phyloP scores from a whole-genome alignment of 1,139 yeast species.

The Yamadazyma kanchanaburiensis region DNA sequence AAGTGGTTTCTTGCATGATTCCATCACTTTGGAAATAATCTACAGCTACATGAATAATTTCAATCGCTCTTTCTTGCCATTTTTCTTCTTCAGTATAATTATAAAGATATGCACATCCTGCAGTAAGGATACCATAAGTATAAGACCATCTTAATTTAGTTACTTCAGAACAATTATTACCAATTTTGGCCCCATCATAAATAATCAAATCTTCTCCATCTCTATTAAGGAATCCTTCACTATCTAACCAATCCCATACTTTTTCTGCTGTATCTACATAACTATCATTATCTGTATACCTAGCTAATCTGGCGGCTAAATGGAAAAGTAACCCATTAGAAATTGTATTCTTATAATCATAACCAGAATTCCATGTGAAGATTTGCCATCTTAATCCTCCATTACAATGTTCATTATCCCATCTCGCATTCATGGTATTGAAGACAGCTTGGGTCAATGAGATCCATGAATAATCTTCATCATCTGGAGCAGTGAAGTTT shows the following conservation, averaged over 20 bases:
- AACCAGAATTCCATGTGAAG: conserved; percentile 71
- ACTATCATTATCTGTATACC: conserved; percentile 61
- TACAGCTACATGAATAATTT: conserved; percentile 48
- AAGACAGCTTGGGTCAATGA: conserved; percentile 70
- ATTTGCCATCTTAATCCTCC: conserved; percentile 92
- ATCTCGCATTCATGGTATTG: conserved; percentile 71
- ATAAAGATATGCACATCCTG: conserved; percentile 73
- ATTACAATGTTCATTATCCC: conserved; percentile 63
- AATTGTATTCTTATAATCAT: conserved; percentile 74
- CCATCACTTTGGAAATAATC: conserved; percentile 38
- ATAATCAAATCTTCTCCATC: conserved; percentile 41
- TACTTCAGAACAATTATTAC: conserved; percentile 51
- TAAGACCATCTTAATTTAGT: conserved; percentile 70
- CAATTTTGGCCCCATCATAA: conserved; percentile 68
- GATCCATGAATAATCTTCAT: conserved; percentile 57
- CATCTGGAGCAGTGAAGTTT: conserved; percentile 48
- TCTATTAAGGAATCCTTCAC: conserved; percentile 43
- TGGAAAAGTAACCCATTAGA: conserved; percentile 77
- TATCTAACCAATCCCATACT: conserved; percentile 69
- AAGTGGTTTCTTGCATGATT: conserved; percentile 66
- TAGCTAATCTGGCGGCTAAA: conserved; percentile 72
- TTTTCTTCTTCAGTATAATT: conserved; percentile 51
- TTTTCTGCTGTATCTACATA: conserved; percentile 63
- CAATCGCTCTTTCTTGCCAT: conserved; percentile 56
- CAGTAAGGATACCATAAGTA: conserved; percentile 67